These are phyloP conservation scores for Suillus cothurnatus DNA, from an alignment of 768 basidiomycete species.

Conservation along the genomic window DNA sequence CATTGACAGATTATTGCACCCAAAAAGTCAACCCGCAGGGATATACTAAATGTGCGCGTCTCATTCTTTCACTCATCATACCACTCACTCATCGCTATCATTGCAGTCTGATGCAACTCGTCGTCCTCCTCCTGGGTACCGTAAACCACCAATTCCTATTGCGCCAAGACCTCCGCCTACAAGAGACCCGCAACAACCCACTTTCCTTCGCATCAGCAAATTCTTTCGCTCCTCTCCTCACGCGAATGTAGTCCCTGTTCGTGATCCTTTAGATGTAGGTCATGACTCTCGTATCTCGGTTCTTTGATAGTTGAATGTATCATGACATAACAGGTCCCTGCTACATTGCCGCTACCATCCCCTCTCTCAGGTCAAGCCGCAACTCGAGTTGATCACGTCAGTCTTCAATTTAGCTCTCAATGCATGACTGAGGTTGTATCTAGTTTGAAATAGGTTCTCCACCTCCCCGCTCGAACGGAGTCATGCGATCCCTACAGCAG, in stretches of 20 bases:
- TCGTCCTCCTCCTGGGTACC: neutral
- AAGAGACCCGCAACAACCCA: neutral
- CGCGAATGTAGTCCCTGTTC: neutral
- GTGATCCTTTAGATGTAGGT: too few species aligned
- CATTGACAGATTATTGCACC: neutral
- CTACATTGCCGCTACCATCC: too few species aligned
- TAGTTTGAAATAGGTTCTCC: too few species aligned
- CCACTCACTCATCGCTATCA: neutral
- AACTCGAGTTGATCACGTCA: too few species aligned
- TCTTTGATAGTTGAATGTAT: too few species aligned
- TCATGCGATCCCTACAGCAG: too few species aligned
- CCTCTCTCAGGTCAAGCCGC: too few species aligned
- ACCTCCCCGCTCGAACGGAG: too few species aligned
- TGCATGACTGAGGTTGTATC: too few species aligned
- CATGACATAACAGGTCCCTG: too few species aligned
- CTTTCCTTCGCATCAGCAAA: neutral
- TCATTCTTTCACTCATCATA: neutral
- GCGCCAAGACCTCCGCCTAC: neutral
- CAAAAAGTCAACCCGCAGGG: neutral
- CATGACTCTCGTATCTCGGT: too few species aligned
- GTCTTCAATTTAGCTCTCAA: too few species aligned
- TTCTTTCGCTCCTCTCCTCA: neutral
- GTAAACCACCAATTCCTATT: neutral
- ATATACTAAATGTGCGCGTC: neutral
- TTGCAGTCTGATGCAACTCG: neutral